Base-by-base conservation (phyloP, 371 early-diverging fungal genomes). In the Apophysomyces variabilis region DNA sequence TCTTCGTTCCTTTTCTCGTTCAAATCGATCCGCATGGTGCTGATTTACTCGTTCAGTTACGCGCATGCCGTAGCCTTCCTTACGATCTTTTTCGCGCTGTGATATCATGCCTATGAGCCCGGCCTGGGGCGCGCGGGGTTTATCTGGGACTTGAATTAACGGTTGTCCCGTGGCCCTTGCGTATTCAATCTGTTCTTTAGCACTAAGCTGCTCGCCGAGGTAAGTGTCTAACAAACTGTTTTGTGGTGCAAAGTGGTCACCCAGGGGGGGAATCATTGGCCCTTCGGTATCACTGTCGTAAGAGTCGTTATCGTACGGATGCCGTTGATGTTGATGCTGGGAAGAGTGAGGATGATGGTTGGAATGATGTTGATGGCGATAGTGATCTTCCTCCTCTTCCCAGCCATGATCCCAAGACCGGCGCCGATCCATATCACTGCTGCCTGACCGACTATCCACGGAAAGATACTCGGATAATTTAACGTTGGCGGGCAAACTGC, bases 141-240 rank as follows among this genome's bases (percentile, higher is more conserved):
- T 83, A 39, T 65, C 63, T 4, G 76, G 76, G 6, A 83, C 73
- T 43, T 83, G 78, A 38, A 83, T 80, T 36, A 83, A 58, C 16
- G 84, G 84, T 45, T 83, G 84, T 1, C 84, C 81, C 1, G 81
- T 83, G 5, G 79, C 81, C 45, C 75, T 75, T 32, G 79, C 79
- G 65, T 75, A 83, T 47, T 78, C 77, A 3, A 78, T 79, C 57
- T 83, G 84, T 57, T 83, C 84, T 58, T 79, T 80, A 18, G 79
- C 84, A 16, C 73, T 79, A 35, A 80, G 65, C 39, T 82, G 79
- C 16, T 79, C 76, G n/a, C 77, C 79, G 5, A 76, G 58, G 61
- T 78, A 76, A 3, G 66, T 77, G 58, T 80, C 81, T 41, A 80
- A 62, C 12, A 82, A 63, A 36, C 75, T 76, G 50, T 79, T 82